Percentiles rank a stretch among this genome's conserved stretches.
Conservation (phyloP, 306 rosid genomes). For the Trifolium fragiferum region DNA sequence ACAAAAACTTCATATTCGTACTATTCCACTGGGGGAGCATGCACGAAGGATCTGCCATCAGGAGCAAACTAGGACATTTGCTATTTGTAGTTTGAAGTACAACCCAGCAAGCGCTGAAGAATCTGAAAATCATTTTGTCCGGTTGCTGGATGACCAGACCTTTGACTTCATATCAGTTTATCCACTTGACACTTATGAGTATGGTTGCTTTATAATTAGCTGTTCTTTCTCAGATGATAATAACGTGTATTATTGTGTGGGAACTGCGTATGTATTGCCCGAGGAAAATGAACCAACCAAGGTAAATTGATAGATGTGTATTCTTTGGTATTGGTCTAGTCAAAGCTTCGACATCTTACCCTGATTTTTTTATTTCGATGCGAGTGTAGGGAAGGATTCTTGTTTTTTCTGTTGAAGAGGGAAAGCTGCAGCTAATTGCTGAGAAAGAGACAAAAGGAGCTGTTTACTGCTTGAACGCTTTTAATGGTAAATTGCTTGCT, state of each 20-base stretch:
- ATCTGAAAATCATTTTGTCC: slow-evolving; percentile 84
- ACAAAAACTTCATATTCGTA: slow-evolving; percentile 97
- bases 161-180: slow-evolving; percentile 86
- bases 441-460: slow-evolving; percentile 99
- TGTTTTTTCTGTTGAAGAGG: slow-evolving; percentile 91
- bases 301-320: slow-evolving; percentile 46
- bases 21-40: slow-evolving; percentile 95
- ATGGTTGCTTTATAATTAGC: slow-evolving; percentile 92
- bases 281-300: slow-evolving; percentile 97
- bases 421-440: slow-evolving; percentile 91
- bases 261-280: slow-evolving; percentile 93
- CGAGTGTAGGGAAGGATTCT: slow-evolving; percentile 85
- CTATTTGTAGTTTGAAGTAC: slow-evolving; percentile 78
- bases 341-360: slow-evolving; percentile 23
- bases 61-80: slow-evolving; percentile 96
- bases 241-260: slow-evolving; percentile 92
- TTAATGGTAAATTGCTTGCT: slow-evolving; percentile 95
- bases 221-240: slow-evolving; percentile 97
- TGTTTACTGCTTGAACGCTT: slow-evolving; percentile 90
- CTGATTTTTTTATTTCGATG: slow-evolving; percentile 28
- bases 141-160: slow-evolving; percentile 94
- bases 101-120: slow-evolving; percentile 83
- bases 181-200: slow-evolving; percentile 83
- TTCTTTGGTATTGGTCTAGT: slow-evolving; percentile 25
- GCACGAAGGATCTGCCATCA: slow-evolving; percentile 95